Base-by-base conservation (phyloP, 208 protist species). In the Phytomonas sp. region DNA sequence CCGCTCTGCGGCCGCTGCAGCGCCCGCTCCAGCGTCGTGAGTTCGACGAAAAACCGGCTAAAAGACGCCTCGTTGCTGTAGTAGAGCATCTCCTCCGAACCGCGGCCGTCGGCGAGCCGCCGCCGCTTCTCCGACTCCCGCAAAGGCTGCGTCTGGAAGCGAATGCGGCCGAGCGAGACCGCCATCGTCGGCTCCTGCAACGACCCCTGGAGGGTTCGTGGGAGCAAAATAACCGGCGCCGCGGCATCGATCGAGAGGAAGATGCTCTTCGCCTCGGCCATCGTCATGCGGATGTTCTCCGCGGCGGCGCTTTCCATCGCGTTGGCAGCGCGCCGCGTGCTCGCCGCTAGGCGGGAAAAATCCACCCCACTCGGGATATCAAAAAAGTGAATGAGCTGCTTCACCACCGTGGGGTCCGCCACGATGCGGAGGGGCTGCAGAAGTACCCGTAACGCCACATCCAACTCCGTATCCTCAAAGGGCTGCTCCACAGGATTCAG, bases 351-450 rank as follows among this genome's bases (percentile, higher is more conserved):
- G 13, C 72, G 30, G 5, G 77, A 83, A 64, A 93, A 61, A 63
- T 92, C 84, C 62, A 93, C 60, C 0, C 84, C 87, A 17, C 62
- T 61, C 28, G 90, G 90, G 23, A 88, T 64, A 15, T 77, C 65
- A 69, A 95, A 93, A 67, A 93, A 95, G 36, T 71, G 34, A 15
- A 80, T 46, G 29, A 93, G 69, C 60, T 70, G 64, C 60, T 85
- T 75, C 56, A 95, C 76, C 13, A 80, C 89, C 36, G 66, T 70
- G 28, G 85, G 83, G 70, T 95, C 90, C 8, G 83, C 78, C 8
- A 92, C 80, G 61, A 95, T 78, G 64, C 87, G 85, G 53, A 95
- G 70, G 29, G 87, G 90, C 33, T 92, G 76, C 37, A 95, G 73
- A 65, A 77, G 74, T 37, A 92, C 80, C 28, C 84, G 77, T 70